Percentiles rank a stretch among this genome's conserved stretches.
These are phyloP conservation scores for Globisporangium polare DNA, from an alignment of 352 stramenopile genomes.

Conservation along the genomic window DNA sequence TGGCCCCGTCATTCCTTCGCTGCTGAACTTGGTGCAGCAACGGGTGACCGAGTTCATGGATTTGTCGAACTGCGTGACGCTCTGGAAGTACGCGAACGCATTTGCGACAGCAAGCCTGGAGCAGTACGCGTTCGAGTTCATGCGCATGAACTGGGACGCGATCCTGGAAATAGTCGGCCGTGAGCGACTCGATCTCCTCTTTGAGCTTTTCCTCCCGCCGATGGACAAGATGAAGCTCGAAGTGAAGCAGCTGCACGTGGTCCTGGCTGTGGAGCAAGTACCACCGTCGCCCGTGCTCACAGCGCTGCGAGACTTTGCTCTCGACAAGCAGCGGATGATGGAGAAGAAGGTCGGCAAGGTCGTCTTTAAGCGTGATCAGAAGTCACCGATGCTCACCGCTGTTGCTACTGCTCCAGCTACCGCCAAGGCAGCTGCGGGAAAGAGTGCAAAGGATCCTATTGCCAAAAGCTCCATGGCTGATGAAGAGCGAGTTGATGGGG, in stretches of 20 bases:
- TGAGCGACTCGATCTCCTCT: conserved; percentile 57
- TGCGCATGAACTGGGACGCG: conserved; percentile 71
- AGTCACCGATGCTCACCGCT: background rate
- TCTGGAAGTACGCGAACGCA: conserved; percentile 59
- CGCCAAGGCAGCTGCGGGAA: background rate
- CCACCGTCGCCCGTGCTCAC: conserved; percentile 6
- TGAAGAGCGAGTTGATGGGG: background rate
- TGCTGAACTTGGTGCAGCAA: conserved; percentile 43
- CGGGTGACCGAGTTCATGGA: conserved; percentile 50
- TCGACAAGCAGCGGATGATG: conserved; percentile 6
- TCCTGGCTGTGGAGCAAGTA: background rate
- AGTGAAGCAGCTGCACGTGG: conserved; percentile 7
- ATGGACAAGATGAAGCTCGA: conserved; percentile 14
- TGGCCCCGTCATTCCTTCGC: conserved; percentile 9
- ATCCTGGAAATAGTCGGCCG: conserved; percentile 58
- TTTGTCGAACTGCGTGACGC: conserved; percentile 48
- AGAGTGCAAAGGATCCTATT: background rate
- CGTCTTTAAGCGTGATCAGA: background rate
- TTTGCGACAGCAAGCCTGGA: conserved; percentile 43
- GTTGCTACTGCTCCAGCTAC: background rate
- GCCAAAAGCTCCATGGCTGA: background rate
- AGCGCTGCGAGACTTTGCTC: conserved; percentile 9
- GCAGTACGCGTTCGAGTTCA: conserved; percentile 52
- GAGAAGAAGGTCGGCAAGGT: conserved; percentile 9
- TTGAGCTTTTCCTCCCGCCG: conserved; percentile 56